phyloP scores from a whole-genome alignment of 805 yeast species.

The Spathaspora passalidarum region DNA sequence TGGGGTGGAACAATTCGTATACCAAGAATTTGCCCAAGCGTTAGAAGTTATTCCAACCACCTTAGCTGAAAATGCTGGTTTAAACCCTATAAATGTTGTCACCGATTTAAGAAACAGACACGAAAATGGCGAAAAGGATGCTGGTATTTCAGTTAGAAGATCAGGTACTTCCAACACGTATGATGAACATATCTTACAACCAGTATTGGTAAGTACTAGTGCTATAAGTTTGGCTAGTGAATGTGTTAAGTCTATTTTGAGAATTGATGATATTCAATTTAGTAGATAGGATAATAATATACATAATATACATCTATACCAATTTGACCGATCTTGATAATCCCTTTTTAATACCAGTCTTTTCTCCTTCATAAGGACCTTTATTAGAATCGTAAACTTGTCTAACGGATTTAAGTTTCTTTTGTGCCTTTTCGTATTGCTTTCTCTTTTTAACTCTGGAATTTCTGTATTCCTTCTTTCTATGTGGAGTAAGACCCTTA shows the following conservation, averaged over 20 bases:
- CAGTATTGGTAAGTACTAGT: constrained; percentile 90
- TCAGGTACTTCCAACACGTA: constrained; percentile 89
- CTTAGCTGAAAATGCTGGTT: constrained; percentile 91
- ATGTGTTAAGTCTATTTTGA: constrained; percentile 90
- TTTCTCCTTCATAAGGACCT: constrained; percentile 85
- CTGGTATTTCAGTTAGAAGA: constrained; percentile 95
- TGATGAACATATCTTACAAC: constrained; percentile 94
- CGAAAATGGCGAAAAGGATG: constrained; percentile 83
- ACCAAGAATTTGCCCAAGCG: constrained; percentile 89
- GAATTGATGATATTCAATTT: constrained; percentile 96
- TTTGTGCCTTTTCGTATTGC: constrained; percentile 92
- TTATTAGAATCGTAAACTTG: constrained; percentile 74
- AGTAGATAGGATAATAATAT: constrained; percentile 36
- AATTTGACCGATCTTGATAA: constrained; percentile 84
- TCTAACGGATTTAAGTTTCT: constrained; percentile 87
- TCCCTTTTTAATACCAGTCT: constrained; percentile 96
- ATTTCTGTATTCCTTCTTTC: constrained; percentile 92
- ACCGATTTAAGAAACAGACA: constrained; percentile 91
- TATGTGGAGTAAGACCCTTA: constrained; percentile 90
- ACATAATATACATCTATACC: constrained; percentile 19
- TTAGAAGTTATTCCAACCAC: constrained; percentile 92
- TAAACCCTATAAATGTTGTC: constrained; percentile 86
- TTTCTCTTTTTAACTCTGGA: constrained; percentile 98
- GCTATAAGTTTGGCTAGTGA: constrained; percentile 94
- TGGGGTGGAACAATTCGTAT: constrained; percentile 88